Evolutionary conservation across 2,329 filamentous ascomycete species (phyloP).

Genomic region (Hymenoscyphus occultus): DNA sequence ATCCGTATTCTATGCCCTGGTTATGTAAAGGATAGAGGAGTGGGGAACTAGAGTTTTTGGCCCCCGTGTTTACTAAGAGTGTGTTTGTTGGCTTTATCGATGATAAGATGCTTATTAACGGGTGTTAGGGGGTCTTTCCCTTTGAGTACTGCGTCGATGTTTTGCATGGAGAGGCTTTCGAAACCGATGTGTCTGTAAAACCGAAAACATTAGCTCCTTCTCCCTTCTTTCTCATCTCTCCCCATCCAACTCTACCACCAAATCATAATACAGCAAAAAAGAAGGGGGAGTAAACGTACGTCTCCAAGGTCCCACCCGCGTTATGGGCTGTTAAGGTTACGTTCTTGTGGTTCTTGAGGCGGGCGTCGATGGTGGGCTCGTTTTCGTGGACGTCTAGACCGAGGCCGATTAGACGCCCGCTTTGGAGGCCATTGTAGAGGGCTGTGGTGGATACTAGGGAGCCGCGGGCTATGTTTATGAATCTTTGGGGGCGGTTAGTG

Average conservation of each 20-base stretch:
- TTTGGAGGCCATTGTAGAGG: constrained; percentile 56
- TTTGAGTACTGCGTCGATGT: constrained; percentile 57
- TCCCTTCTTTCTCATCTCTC: not conserved
- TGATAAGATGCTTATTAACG: constrained; percentile 34
- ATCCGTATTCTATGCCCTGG: no score
- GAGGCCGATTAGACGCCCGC: constrained; percentile 47
- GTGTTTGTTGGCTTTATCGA: not conserved
- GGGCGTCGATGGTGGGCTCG: constrained; percentile 47
- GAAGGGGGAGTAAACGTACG: constrained; percentile 33
- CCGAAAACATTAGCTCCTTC: not conserved
- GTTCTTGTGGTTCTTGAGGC: constrained; percentile 31
- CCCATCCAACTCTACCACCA: not conserved
- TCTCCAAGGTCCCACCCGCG: constrained; percentile 64
- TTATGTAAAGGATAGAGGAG: no score
- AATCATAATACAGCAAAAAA: not conserved
- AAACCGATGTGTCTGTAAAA: constrained; percentile 49
- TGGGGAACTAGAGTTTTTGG: not conserved
- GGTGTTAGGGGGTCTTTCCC: constrained; percentile 33
- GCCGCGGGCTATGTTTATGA: constrained; percentile 66
- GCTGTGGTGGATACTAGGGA: constrained; percentile 64
- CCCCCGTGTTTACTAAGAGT: not conserved
- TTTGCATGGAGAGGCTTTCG: constrained; percentile 64
- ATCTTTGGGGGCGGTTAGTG: constrained; percentile 19
- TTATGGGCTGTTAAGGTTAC: constrained; percentile 64
- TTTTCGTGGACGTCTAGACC: constrained; percentile 63